Conservation (phyloP, 352 stramenopile genomes). For the Aphanomyces cochlioides region DNA sequence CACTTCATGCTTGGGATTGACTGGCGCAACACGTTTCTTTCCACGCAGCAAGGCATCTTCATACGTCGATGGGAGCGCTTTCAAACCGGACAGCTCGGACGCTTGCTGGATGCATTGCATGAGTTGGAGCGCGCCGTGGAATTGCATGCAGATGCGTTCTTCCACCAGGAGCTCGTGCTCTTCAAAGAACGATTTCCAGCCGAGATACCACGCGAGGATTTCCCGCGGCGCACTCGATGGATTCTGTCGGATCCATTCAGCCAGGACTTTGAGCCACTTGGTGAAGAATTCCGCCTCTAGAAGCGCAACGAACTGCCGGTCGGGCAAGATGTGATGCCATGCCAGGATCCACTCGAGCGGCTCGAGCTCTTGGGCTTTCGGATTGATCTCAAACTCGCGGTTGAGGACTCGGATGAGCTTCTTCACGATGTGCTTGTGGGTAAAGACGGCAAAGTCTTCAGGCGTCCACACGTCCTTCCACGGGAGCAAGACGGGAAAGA, state of each 20-base stretch:
- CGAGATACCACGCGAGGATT: constrained; percentile 76
- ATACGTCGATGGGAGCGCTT: constrained; percentile 57
- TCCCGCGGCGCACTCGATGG: constrained; percentile 50
- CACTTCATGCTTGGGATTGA: constrained; percentile 31
- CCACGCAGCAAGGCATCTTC: constrained; percentile 59
- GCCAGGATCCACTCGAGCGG: constrained; percentile 64
- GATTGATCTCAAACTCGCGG: constrained; percentile 78
- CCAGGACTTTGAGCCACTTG: constrained; percentile 84
- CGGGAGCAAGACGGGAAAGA: constrained; percentile 56
- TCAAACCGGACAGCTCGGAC: constrained; percentile 47
- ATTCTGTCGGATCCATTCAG: constrained; percentile 55
- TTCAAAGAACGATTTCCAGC: constrained; percentile 80
- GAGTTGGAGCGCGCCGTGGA: constrained; percentile 68
- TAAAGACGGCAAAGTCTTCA: constrained; percentile 81
- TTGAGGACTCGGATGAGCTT: constrained; percentile 76
- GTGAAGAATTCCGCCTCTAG: constrained; percentile 91
- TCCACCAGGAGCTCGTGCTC: constrained; percentile 54
- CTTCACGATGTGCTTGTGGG: constrained; percentile 65
- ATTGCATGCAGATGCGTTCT: constrained; percentile 65
- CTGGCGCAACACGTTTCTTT: constrained; percentile 11
- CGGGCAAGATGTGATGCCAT: constrained; percentile 63
- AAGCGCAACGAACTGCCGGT: constrained; percentile 71
- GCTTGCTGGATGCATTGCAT: constrained; percentile 37
- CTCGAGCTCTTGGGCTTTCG: constrained; percentile 60
- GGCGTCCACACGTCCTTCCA: constrained; percentile 74